Conservation (phyloP, 106 monocot species). For the Dendrobium nobile region DNA sequence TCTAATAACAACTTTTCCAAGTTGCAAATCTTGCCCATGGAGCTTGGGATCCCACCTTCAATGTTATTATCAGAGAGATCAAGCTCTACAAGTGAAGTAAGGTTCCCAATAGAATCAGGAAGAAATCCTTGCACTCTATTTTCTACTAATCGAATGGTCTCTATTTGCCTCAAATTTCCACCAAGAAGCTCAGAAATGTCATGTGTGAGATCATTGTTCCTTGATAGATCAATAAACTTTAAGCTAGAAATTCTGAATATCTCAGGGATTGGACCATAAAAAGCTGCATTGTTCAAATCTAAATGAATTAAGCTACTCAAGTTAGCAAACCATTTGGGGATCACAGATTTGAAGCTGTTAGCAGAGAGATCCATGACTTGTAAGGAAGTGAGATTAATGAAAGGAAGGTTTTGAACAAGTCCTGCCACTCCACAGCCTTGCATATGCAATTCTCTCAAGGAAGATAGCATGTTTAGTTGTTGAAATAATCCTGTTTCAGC, state of each 20-base stretch:
- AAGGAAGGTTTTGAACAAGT: constrained; percentile 2
- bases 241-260: background rate
- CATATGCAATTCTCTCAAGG: constrained; percentile 10
- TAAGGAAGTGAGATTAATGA: constrained; percentile 24
- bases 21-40: constrained; percentile 10
- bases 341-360: constrained; percentile 11
- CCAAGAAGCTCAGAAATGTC: constrained; percentile 1
- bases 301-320: constrained; percentile 10
- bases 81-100: constrained; percentile 8
- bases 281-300: background rate
- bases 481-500: constrained; percentile 1
- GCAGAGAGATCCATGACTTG: constrained; percentile 6
- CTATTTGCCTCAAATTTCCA: constrained; percentile 8
- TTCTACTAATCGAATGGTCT: background rate
- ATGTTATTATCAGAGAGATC: constrained; percentile 1
- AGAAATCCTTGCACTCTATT: background rate
- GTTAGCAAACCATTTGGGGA: constrained; percentile 15
- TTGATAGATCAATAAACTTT: background rate
- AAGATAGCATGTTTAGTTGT: constrained; percentile 19
- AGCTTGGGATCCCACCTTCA: constrained; percentile 3
- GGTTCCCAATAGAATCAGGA: constrained; percentile 2
- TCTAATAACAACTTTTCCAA: background rate
- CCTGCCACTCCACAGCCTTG: background rate
- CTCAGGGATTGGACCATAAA: constrained; percentile 5
- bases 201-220: constrained; percentile 5